These are phyloP conservation scores for Kluyveromyces siamensis DNA, from an alignment of 805 yeast species.

Conservation along the genomic window DNA sequence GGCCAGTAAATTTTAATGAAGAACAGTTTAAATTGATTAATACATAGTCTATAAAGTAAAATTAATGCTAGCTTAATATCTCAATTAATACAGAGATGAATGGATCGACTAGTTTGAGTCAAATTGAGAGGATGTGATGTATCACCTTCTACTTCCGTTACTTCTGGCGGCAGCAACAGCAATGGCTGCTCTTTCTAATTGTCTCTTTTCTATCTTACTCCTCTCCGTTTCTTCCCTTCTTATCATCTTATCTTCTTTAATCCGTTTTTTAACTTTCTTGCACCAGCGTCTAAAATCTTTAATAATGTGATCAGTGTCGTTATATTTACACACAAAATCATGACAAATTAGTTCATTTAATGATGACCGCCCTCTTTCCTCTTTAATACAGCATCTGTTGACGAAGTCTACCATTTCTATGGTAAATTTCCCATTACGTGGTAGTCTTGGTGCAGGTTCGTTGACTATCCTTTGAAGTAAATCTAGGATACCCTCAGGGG, in stretches of 20 bases:
- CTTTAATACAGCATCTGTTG: slow-evolving; percentile 63
- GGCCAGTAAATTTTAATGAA: too few relatives aligned
- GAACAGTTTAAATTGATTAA: neutral
- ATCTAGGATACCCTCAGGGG: slow-evolving; percentile 84
- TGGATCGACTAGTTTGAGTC: neutral
- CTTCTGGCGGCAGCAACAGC: slow-evolving; percentile 16
- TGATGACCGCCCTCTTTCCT: slow-evolving; percentile 55
- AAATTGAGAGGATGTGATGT: neutral
- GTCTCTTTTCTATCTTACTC: slow-evolving; percentile 21
- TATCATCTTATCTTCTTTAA: slow-evolving; percentile 25
- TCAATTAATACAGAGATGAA: neutral
- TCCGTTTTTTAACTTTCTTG: slow-evolving; percentile 27
- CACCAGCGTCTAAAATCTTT: slow-evolving; percentile 36
- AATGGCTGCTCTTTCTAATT: slow-evolving; percentile 17
- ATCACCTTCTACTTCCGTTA: neutral
- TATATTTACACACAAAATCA: slow-evolving; percentile 29
- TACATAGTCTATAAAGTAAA: neutral
- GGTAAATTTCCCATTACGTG: slow-evolving; percentile 30
- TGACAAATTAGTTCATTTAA: slow-evolving; percentile 57
- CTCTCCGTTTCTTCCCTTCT: slow-evolving; percentile 25
- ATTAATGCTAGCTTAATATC: neutral
- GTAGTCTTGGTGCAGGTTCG: slow-evolving; percentile 77
- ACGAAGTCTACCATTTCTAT: slow-evolving; percentile 58
- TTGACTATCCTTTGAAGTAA: slow-evolving; percentile 86
- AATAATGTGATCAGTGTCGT: slow-evolving; percentile 21